Base-by-base conservation (phyloP, 2,329 filamentous ascomycete species). In the Cryoendolithus antarcticus region DNA sequence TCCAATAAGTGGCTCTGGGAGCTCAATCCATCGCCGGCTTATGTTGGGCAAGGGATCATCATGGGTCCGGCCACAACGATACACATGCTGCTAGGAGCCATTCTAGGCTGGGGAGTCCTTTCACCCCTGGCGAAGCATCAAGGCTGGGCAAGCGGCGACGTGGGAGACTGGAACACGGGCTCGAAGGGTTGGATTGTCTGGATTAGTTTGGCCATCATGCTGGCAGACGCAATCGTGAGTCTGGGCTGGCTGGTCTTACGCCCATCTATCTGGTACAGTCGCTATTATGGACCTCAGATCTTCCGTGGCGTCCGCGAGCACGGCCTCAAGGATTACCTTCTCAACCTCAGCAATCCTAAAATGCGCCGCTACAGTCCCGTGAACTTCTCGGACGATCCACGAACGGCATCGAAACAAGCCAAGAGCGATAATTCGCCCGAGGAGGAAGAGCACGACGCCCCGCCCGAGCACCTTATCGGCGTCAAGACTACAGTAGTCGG, bases 131-230 rank as follows among this genome's bases (percentile, higher is more conserved):
- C 91, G 3, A 95, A 94, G 59, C 65, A 70, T 41, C 76, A 74
- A 50, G 86, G 83, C 2, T 98, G 91, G 91, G 91, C 91, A 7
- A 83, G 86, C 2, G 91, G 88, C 0, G 71, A 78, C 1, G 85
- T 95, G 1, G 72, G 76, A 40, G 83, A 93, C 58, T 98, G 91
- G 91, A 83, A 89, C 43, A 76, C 71, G 10, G 91, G 91, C 7
- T 94, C 86, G 58, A 95, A 96, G 63, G 91, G 89, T 30, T 98
- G 91, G 91, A 96, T 98, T 44, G 85, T 98, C 0, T 98, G 91
- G 91, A 71, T 93, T 2, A 94, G 86, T 28, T 66, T 98, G 24
- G 85, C 91, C 3, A 95, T 98, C 48, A 98, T 98, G 91, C 71
- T 98, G 19, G 84, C 85, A 13, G 91, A 98, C 61, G 86, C 89